A percentile compares a stretch with the other conserved stretches of the same genome.
These are phyloP conservation scores for Heimioporus sp. DNA, from an alignment of 768 basidiomycete species.

Conservation along the genomic window DNA sequence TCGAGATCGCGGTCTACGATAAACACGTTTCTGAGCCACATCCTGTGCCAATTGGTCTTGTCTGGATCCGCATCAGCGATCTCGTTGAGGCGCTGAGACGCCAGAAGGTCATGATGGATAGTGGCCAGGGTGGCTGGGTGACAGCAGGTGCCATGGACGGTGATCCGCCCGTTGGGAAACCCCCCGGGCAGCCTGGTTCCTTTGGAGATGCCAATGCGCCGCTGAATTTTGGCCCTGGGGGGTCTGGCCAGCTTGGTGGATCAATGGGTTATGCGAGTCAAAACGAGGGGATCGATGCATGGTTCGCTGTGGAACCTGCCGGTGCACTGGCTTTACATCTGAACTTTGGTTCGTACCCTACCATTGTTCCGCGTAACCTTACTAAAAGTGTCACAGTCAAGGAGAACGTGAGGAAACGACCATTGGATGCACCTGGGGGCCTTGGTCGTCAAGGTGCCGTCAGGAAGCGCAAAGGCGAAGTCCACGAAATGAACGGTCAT, in stretches of 20 bases:
- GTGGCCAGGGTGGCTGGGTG: slow-evolving; percentile 90
- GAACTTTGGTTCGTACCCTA: slow-evolving; percentile 77
- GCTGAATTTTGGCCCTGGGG: slow-evolving; percentile 35
- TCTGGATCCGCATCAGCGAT: slow-evolving; percentile 94
- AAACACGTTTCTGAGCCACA: slow-evolving; percentile 79
- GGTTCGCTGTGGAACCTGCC: slow-evolving; percentile 98
- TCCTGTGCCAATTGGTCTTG: slow-evolving; percentile 86
- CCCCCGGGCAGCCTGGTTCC: slow-evolving; percentile 50
- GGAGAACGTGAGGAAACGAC: slow-evolving; percentile 94
- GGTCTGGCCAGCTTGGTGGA: slow-evolving; percentile 28
- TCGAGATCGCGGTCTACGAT: slow-evolving; percentile 95
- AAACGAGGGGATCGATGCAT: slow-evolving; percentile 87
- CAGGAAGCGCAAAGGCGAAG: slow-evolving; percentile 95
- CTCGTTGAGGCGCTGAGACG: slow-evolving; percentile 89
- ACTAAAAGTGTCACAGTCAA: slow-evolving; percentile 62
- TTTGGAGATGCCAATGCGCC: slow-evolving; percentile 45
- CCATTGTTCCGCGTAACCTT: not conserved
- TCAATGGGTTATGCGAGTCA: slow-evolving; percentile 21
- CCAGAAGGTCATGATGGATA: slow-evolving; percentile 88
- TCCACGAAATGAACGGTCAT: slow-evolving; percentile 99
- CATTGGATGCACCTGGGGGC: slow-evolving; percentile 87
- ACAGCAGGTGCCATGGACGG: slow-evolving; percentile 89
- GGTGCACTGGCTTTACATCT: slow-evolving; percentile 85
- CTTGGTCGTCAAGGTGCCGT: slow-evolving; percentile 98
- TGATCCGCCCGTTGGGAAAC: slow-evolving; percentile 44